Conservation (phyloP, 805 yeast genomes). For the Spathaspora passalidarum region DNA sequence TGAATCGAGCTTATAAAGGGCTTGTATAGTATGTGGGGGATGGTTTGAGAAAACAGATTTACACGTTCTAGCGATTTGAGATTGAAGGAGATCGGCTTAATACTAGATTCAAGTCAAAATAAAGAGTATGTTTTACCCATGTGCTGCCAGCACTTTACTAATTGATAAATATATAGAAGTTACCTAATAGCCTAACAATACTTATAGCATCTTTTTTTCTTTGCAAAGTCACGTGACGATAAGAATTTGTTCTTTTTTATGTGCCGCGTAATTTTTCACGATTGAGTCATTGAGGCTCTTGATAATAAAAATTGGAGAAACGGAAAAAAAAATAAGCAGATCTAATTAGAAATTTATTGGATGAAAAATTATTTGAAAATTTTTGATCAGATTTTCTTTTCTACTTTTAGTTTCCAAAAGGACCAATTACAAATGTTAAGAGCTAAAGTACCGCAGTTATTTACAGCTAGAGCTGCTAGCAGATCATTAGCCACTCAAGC, state of each 20-base stretch:
- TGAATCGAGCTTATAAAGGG: conserved; percentile 66
- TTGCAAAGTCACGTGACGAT: conserved; percentile 7
- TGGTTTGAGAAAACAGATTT: too few species aligned
- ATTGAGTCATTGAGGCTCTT: conserved; percentile 2
- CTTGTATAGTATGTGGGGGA: conserved; percentile 12
- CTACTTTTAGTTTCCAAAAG: neutral
- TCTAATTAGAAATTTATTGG: neutral
- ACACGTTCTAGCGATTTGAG: too few species aligned
- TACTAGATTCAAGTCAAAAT: too few species aligned
- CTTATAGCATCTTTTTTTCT: too few species aligned
- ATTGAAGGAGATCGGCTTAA: too few species aligned
- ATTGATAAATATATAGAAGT: neutral
- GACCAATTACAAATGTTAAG: conserved; percentile 7
- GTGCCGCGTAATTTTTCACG: neutral
- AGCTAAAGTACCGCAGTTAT: conserved; percentile 3
- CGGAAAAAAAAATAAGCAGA: conserved; percentile 3
- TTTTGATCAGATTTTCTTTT: neutral
- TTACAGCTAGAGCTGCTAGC: neutral
- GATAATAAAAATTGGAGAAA: neutral
- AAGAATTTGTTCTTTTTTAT: neutral
- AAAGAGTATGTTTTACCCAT: neutral
- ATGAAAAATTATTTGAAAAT: neutral
- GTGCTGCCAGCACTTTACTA: neutral
- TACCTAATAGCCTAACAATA: neutral
- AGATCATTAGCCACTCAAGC: conserved; percentile 30